These are phyloP conservation scores for Marasmius fiardii DNA, from an alignment of 1,284 basidiomycete species.

Conservation along the genomic window DNA sequence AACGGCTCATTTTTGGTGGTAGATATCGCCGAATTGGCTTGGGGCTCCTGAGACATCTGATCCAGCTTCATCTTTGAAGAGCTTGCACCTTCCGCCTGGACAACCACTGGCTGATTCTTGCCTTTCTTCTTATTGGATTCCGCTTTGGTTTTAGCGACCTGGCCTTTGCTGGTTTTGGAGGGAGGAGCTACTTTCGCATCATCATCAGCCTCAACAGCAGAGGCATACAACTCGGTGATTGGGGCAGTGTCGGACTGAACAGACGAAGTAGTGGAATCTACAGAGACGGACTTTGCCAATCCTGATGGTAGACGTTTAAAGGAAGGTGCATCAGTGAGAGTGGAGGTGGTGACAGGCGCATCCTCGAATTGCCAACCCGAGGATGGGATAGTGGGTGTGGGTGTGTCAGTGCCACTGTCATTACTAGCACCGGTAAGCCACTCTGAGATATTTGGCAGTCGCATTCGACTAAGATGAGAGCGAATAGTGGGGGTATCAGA, in stretches of 20 bases:
- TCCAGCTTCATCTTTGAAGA: constrained; percentile 17
- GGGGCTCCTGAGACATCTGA: constrained; percentile 8
- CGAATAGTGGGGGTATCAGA: constrained; percentile 13
- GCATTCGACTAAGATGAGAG: constrained; percentile 3
- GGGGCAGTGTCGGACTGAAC: not conserved
- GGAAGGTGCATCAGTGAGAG: constrained; percentile 1
- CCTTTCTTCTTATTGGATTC: constrained; percentile 6
- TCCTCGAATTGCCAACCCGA: constrained; percentile 9
- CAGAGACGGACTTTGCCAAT: not conserved
- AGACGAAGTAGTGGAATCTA: not conserved
- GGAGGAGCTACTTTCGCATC: not conserved
- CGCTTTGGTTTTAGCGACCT: constrained; percentile 8
- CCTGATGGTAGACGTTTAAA: not conserved
- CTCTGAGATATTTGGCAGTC: constrained; percentile 5
- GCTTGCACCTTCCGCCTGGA: constrained; percentile 14
- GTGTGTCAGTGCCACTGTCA: constrained; percentile 7
- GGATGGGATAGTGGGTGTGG: constrained; percentile 8
- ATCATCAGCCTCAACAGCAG: not conserved
- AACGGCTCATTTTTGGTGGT: not conserved
- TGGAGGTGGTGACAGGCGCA: constrained; percentile 4
- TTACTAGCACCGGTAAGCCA: constrained; percentile 8
- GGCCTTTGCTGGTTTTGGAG: not conserved
- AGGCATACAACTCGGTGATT: not conserved
- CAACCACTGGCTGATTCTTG: not conserved
- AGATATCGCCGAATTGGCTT: not conserved